These are phyloP conservation scores for Cercospora zeina DNA, from an alignment of 2,329 filamentous ascomycete genomes.

Conservation along the genomic window DNA sequence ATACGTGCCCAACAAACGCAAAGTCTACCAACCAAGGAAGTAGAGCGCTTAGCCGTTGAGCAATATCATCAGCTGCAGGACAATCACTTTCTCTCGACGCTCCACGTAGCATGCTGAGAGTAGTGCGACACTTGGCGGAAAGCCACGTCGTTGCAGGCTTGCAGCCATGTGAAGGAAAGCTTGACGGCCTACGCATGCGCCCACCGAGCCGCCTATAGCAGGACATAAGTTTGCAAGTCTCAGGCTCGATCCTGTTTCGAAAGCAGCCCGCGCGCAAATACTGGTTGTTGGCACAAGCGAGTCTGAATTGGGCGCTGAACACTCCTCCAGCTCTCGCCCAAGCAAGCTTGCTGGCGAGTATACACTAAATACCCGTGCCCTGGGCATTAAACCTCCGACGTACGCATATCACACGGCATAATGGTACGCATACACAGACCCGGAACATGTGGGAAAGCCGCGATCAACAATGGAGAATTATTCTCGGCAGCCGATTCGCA, in stretches of 20 bases:
- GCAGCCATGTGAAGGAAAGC: not conserved
- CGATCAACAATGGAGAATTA: not conserved
- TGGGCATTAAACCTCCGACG: not conserved
- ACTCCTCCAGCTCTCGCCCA: not conserved
- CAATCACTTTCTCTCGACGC: not conserved
- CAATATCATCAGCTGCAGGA: not conserved
- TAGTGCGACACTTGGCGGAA: not conserved
- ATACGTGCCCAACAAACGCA: not conserved
- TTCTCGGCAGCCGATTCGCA: not conserved
- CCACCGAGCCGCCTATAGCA: not conserved
- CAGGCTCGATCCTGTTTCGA: not conserved
- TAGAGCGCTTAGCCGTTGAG: not conserved
- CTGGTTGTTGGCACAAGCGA: not conserved
- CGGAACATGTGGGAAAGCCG: not conserved
- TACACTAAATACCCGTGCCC: not conserved
- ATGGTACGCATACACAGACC: not conserved
- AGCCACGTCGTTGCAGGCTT: not conserved
- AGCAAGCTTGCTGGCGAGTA: not conserved
- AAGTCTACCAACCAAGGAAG: not conserved
- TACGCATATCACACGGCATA: not conserved
- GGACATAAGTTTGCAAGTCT: not conserved
- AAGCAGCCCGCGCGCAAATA: not conserved
- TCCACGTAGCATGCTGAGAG: constrained; percentile 3
- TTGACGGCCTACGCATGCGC: not conserved
- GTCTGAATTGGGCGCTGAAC: not conserved